phyloP scores from a whole-genome alignment of 768 basidiomycete species.

The Boletus speciosus region DNA sequence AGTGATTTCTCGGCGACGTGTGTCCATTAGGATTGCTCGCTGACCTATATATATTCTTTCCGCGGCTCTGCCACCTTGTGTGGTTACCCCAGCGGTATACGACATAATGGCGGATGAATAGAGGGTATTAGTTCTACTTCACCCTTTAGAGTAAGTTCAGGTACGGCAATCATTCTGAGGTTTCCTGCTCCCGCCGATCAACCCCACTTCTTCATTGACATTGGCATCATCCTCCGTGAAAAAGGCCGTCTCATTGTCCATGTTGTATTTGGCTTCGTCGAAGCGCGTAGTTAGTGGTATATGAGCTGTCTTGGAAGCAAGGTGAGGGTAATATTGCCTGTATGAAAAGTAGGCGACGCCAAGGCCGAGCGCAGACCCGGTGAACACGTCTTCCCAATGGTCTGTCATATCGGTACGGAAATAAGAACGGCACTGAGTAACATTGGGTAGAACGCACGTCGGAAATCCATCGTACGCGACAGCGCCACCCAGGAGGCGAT shows the following conservation, averaged over 20 bases:
- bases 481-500: constrained; percentile 73
- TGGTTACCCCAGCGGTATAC: background rate
- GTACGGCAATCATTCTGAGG: background rate
- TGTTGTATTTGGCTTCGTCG: constrained; percentile 15
- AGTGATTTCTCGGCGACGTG: constrained; percentile 4
- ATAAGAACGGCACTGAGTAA: background rate
- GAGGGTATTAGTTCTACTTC: background rate
- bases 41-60: background rate
- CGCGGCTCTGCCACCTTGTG: background rate
- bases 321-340: constrained; percentile 75
- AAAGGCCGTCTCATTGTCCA: background rate
- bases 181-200: constrained; percentile 18
- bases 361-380: constrained; percentile 74
- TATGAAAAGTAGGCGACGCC: constrained; percentile 71
- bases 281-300: constrained; percentile 70
- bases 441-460: constrained; percentile 51
- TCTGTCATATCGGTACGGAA: constrained; percentile 41
- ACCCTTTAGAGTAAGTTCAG: background rate
- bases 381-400: constrained; percentile 88
- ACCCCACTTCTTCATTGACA: constrained; percentile 17
- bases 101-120: background rate
- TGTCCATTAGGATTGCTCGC: background rate
- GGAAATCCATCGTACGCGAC: constrained; percentile 89
- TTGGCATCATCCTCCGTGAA: constrained; percentile 13
- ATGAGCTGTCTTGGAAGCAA: constrained; percentile 55